Base-by-base conservation (phyloP, 768 basidiomycete genomes). In the Panus rudis region DNA sequence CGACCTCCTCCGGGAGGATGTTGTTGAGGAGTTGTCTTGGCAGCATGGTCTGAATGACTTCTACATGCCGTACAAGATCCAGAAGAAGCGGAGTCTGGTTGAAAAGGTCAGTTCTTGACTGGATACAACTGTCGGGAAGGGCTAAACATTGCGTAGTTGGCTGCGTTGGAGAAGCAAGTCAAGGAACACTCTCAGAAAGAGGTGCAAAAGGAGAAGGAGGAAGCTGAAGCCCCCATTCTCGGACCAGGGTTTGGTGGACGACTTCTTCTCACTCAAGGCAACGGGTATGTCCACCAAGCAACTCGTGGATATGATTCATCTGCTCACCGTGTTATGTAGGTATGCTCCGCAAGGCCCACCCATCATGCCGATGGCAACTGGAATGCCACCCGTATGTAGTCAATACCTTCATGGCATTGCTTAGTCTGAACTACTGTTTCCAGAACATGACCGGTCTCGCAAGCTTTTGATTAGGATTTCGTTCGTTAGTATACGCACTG, bases 11-110 rank as follows among this genome's bases (percentile, higher is more conserved):
- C 84, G 90, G 34, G 77, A 92, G 3, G 94, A 98, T 57, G 65
- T 93, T 43, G 91, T 96, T 21, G 87, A 92, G 64, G 94, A 96
- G 62, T 69, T 96, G 26, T 92, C 92, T 49, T 98, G 96, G 96
- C 86, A 90, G 59, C 83, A 96, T 53, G 94, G 84, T 17, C 73
- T 99, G 35, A 91, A 90, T 57, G 96, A 99, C 65, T 98, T 94
- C 69, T 89, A 88, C 60, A 96, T 94, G 89, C 96, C 96, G 1
- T 98, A 89, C 63, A 82, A 80, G 60, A 83, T 96, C 37, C 94
- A 98, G 63, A 76, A 80, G 24, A 84, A 89, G 55, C 79, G 92
- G 43, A 76, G 83, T 27, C 69, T 83, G 58, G 75, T 85, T 14
- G 85, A 85, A 45, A 87, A 79, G 74, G 84, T 84, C 43, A 10